phyloP scores from a whole-genome alignment of 345 rosid species.

The Jatropha curcas region DNA sequence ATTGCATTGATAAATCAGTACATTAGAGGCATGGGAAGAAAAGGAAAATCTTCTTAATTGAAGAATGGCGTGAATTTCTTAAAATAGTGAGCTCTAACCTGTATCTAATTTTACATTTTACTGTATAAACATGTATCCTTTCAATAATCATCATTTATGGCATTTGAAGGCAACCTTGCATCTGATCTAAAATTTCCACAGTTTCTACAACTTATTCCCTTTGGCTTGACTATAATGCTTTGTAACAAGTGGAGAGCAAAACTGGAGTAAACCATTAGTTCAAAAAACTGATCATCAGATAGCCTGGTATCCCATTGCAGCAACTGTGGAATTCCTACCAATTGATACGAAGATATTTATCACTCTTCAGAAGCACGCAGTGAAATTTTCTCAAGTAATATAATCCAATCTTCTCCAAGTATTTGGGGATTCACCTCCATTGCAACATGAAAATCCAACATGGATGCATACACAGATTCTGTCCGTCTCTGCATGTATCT shows the following conservation, averaged over 20 bases:
- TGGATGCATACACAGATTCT: slow-evolving; percentile 37
- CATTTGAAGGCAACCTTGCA: slow-evolving; percentile 18
- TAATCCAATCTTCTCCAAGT: slow-evolving; percentile 76
- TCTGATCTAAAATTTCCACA: slow-evolving; percentile 20
- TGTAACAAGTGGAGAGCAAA: slow-evolving; percentile 22
- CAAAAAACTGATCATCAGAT: slow-evolving; percentile 9
- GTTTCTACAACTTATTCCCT: slow-evolving; percentile 26
- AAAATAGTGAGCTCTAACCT: slow-evolving; percentile 16
- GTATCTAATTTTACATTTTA: slow-evolving; percentile 28
- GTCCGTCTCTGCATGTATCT: slow-evolving; percentile 25
- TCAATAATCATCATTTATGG: slow-evolving; percentile 12
- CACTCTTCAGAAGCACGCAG: slow-evolving; percentile 44
- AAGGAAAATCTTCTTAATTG: slow-evolving; percentile 5
- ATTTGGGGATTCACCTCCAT: slow-evolving; percentile 63
- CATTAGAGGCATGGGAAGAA: slow-evolving; percentile 3
- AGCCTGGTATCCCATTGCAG: neutral
- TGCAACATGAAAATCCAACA: slow-evolving; percentile 59
- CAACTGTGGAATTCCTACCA: slow-evolving; percentile 19
- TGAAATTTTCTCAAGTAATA: slow-evolving; percentile 64
- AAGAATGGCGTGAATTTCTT: slow-evolving; percentile 27
- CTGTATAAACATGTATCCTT: slow-evolving; percentile 23
- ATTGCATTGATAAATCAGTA: slow-evolving; percentile 20
- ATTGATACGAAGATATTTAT: slow-evolving; percentile 12
- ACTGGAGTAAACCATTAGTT: slow-evolving; percentile 30
- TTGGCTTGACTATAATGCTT: slow-evolving; percentile 6